Conservation (phyloP, 108 stramenopile genomes). For the Conticribra weissflogii region DNA sequence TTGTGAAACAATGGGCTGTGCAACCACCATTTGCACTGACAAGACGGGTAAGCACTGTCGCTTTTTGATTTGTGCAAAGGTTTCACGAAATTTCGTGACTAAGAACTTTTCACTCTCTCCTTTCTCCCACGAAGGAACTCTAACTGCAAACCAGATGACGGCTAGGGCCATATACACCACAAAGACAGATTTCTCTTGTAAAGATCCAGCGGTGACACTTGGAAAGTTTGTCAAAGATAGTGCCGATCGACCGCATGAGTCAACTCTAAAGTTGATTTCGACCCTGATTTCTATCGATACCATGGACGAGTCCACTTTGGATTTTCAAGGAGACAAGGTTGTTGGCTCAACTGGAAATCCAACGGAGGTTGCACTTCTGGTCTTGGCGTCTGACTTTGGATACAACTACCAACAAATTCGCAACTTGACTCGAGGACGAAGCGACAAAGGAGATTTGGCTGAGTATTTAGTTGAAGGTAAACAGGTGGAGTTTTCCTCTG, state of each 20-base stretch:
- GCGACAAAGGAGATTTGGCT: constrained; percentile 59
- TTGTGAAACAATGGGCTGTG: constrained; percentile 99
- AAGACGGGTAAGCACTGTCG: constrained; percentile 74
- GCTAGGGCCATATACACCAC: constrained; percentile 68
- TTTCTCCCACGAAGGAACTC: constrained; percentile 65
- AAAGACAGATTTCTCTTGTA: constrained; percentile 51
- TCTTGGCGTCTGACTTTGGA: constrained; percentile 66
- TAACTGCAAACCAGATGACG: constrained; percentile 97
- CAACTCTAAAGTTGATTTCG: constrained; percentile 50
- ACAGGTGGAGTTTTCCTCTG: constrained; percentile 86
- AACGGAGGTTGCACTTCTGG: constrained; percentile 93
- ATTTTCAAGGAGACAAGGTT: constrained; percentile 47
- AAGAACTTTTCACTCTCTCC: constrained; percentile 6
- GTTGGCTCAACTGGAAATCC: constrained; percentile 82
- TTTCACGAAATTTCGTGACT: not conserved
- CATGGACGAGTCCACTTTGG: constrained; percentile 84
- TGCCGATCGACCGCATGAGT: constrained; percentile 37
- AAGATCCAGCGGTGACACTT: constrained; percentile 57
- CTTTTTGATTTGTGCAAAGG: not conserved
- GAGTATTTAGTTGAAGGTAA: constrained; percentile 76
- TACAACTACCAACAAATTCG: constrained; percentile 69
- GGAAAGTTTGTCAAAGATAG: constrained; percentile 54
- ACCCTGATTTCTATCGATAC: constrained; percentile 71
- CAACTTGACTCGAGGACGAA: constrained; percentile 69
- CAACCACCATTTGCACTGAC: constrained; percentile 98